Percentiles rank a stretch among this genome's conserved stretches.
Evolutionary conservation across 805 yeast genomes (phyloP).

Genomic region (Pichia scutulata): DNA sequence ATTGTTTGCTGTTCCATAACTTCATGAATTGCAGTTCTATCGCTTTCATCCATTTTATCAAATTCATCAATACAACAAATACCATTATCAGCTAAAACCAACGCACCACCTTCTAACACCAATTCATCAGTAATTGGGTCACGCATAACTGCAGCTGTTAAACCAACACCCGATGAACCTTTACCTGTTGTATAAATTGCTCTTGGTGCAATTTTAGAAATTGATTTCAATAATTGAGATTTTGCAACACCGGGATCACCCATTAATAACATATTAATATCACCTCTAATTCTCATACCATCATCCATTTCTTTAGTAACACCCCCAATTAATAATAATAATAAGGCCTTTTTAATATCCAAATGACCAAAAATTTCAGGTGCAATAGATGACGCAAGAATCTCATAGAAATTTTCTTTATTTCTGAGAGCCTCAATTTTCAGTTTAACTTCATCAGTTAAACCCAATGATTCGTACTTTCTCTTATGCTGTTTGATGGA

Average conservation of each 20-base stretch:
- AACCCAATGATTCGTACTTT: slow-evolving; percentile 61
- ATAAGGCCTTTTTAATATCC: slow-evolving; percentile 86
- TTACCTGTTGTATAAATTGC: slow-evolving; percentile 97
- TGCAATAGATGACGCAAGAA: slow-evolving; percentile 83
- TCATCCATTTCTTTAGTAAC: slow-evolving; percentile 92
- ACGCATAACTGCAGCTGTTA: slow-evolving; percentile 97
- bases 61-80: slow-evolving; percentile 98
- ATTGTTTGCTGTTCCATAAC: slow-evolving; percentile 99
- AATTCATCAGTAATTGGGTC: slow-evolving; percentile 99
- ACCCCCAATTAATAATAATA: slow-evolving; percentile 85
- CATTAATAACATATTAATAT: slow-evolving; percentile 90
- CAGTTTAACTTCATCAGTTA: slow-evolving; percentile 47
- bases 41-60: slow-evolving; percentile 96
- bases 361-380: slow-evolving; percentile 95
- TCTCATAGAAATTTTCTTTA: slow-evolving; percentile 68
- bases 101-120: slow-evolving; percentile 97
- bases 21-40: slow-evolving; percentile 96
- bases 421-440: slow-evolving; percentile 48
- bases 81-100: slow-evolving; percentile 95
- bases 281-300: slow-evolving; percentile 97
- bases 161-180: slow-evolving; percentile 98
- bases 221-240: slow-evolving; percentile 87
- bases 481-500: slow-evolving; percentile 80
- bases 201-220: slow-evolving; percentile 88
- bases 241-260: slow-evolving; percentile 99